Evolutionary conservation across 2,329 filamentous ascomycete genomes (phyloP).

Genomic region (Penicillium sp.): DNA sequence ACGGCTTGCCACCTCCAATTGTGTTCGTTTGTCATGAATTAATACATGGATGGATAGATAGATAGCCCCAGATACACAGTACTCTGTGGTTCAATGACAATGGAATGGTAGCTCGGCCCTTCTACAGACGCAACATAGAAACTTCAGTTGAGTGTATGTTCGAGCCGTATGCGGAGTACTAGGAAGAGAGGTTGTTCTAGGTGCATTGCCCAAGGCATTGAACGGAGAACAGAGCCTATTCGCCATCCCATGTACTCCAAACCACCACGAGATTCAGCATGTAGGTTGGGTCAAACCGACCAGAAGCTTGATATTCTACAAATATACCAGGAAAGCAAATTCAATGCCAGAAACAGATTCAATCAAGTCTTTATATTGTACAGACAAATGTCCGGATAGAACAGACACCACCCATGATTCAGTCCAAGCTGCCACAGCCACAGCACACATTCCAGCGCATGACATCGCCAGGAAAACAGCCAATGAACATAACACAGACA

Average conservation of each 20-base stretch:
- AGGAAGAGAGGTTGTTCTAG: neutral
- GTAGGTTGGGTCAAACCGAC: no score
- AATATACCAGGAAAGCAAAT: neutral
- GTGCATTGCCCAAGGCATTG: neutral
- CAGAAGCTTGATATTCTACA: neutral
- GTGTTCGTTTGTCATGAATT: neutral
- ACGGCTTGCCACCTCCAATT: neutral
- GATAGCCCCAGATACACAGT: neutral
- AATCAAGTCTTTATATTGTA: conserved; percentile 10
- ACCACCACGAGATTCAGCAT: neutral
- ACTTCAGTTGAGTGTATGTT: neutral
- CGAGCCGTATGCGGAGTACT: neutral
- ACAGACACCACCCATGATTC: neutral
- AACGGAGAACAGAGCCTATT: neutral
- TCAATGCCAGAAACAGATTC: conserved; percentile 1
- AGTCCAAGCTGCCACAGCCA: neutral
- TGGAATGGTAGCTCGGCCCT: neutral
- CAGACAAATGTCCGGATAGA: conserved; percentile 7
- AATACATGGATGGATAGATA: no score
- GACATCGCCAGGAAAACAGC: conserved; percentile 7
- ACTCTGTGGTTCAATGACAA: neutral
- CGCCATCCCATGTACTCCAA: neutral
- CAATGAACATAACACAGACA: neutral
- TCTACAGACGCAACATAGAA: neutral
- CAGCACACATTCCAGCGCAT: conserved; percentile 12